Conservation (phyloP, 2,329 filamentous ascomycete genomes). For the Fusarium veterinarium region DNA sequence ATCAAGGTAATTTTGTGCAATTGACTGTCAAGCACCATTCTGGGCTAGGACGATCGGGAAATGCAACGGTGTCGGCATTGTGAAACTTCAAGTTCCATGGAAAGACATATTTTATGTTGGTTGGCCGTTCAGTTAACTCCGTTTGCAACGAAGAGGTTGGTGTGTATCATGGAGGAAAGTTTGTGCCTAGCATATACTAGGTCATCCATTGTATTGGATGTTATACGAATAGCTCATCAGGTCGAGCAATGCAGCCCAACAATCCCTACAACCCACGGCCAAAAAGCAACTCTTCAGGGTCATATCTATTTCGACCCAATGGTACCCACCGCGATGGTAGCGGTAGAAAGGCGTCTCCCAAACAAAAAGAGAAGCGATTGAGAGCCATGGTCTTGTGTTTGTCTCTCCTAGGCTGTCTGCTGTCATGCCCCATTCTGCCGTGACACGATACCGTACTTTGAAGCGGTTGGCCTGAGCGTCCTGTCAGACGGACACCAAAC, state of each 20-base stretch:
- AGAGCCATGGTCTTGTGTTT: conserved; percentile 7
- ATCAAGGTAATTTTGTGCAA: not conserved
- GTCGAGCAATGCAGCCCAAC: conserved; percentile 15
- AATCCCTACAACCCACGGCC: conserved; percentile 14
- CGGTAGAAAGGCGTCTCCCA: conserved; percentile 3
- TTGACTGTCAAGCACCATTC: conserved; percentile 4
- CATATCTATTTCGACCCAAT: conserved; percentile 23
- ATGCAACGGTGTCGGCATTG: conserved; percentile 14
- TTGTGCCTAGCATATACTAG: conserved; percentile 10
- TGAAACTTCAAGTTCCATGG: conserved; percentile 17
- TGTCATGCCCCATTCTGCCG: conserved; percentile 6
- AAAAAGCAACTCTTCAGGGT: conserved; percentile 32
- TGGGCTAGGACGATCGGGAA: conserved; percentile 15
- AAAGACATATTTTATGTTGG: conserved; percentile 4
- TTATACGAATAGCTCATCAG: conserved; percentile 3
- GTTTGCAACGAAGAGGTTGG: not conserved
- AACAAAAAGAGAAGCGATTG: not conserved
- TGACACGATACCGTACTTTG: conserved; percentile 25
- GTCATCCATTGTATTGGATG: conserved; percentile 5
- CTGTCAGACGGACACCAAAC: conserved; percentile 42
- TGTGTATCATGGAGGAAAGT: conserved; percentile 15
- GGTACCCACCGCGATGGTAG: conserved; percentile 20
- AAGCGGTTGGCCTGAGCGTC: conserved; percentile 41
- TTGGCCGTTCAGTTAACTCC: not conserved
- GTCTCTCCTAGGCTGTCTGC: conserved; percentile 5